Evolutionary conservation across 2,329 filamentous ascomycete species (phyloP), one percentile per base, ranked within the genome.

Genomic region (Zasmidium cellare): DNA sequence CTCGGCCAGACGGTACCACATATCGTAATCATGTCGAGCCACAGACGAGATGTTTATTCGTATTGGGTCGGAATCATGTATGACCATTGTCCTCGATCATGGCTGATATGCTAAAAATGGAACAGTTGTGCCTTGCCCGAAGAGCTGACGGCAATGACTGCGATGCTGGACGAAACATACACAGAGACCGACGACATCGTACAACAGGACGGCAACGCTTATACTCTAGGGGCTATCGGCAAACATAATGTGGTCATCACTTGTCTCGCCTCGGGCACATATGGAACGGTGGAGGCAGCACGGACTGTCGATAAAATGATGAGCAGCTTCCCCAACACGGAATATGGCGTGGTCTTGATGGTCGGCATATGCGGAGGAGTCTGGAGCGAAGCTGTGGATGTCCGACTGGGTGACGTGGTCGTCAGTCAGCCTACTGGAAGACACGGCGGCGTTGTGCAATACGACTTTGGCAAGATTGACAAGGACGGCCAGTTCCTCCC

Each of bases 211-310:
- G 52, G 57, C 16, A 67, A 65, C 46, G 44, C 7, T 12, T 67
- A 66, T 54, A 63, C 59, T 3, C 52, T 65, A 9, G 68, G 68
- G 3, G 49, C 53, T 22, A 64, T 69, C 23, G 65, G 58, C 19
- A 28, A 48, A 12, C 69, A 69, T 49, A 66, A 71, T 51, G 64
- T 69, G n/a, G 67, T 66, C 6, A 53, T 69, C 20, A 65, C 65
- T 2, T 61, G 54, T 23, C 58, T 70, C 5, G 63, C 67, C 0
- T 60, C 60, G 11, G 68, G 66, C 9, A 50, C 28, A 1, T 56
- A 25, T 11, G 67, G 68, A 1, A 65, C 53, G 3, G 56, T 38
- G 9, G 58, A 64, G 16, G 68, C 67, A 0, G 55, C 35, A 9
- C 48, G 46, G 3, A 63, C 51, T 25, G 67, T 68, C 22, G 35